Evolutionary conservation across 2,329 filamentous ascomycete genomes (phyloP), one percentile per base, ranked within the genome.

Genomic region (Pseudogymnoascus sp.): DNA sequence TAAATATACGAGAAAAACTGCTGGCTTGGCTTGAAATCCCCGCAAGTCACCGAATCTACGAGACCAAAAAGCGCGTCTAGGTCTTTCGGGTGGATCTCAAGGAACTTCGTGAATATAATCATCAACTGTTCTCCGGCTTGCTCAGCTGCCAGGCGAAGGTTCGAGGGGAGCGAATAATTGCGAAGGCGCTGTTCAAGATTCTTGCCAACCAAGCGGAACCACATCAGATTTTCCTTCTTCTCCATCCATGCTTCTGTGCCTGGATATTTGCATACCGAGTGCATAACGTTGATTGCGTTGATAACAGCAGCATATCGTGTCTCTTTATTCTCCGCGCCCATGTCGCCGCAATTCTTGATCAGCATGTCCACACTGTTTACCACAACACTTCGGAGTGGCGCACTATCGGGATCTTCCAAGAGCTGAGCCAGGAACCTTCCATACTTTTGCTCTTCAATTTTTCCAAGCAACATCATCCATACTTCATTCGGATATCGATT

Each of bases 371-470:
- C 81, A 64, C 93, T 88, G 16, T 84, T 82, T 60, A 87, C 83
- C 6, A 94, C 86, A 37, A 87, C 84, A 57, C 90, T 86, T 58
- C 94, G 83, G 43, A 99, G 76, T 1, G 87, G 79, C 28, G 80
- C 82, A 70, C 91, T 96, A 14, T 88, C 86, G 0, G 85, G 79
- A 68, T 96, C 85, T 2, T 83, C 81, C 20, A 99, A 80, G 12
- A 96, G 85, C 71, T 99, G 94, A 0, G 91, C 89, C 65, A 99
- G 85, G 73, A 99, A 90, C 14, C 94, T 86, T 2, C 95, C 94
- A 69, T 95, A 96, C 63, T 86, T 89, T 68, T 92, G 82, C 58
- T 97, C 90, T 63, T 90, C 88, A 60, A 97, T 78, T 68, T 87
- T 90, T 22, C 82, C 81, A n/a, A 88, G 79, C 65, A 97, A 87